phyloP scores from a whole-genome alignment of 2,329 filamentous ascomycete genomes.

The Epicoccum sorghinum region DNA sequence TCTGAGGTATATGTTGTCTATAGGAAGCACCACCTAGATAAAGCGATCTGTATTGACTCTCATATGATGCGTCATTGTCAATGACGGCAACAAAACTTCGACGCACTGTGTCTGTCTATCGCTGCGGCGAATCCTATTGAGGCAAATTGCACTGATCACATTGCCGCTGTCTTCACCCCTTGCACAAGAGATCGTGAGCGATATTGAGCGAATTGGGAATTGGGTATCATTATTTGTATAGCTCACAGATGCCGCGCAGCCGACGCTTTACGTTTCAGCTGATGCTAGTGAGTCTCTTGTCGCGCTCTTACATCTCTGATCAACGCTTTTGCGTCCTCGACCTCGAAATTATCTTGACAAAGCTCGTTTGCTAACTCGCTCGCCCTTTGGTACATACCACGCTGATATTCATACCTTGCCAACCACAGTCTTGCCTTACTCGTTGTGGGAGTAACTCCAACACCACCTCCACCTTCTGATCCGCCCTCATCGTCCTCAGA shows the following conservation, averaged over 20 bases:
- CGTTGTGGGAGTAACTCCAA: conserved; percentile 88
- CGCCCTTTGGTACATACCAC: conserved; percentile 75
- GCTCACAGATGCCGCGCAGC: too few species aligned
- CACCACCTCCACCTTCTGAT: conserved; percentile 61
- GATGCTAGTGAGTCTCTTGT: conserved; percentile 1
- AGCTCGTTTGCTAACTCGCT: conserved; percentile 86
- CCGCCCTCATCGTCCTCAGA: conserved; percentile 46
- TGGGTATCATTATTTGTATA: conserved; percentile 8
- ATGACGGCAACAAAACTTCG: too few species aligned
- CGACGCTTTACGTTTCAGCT: neutral
- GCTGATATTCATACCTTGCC: conserved; percentile 78
- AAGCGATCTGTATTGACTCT: too few species aligned
- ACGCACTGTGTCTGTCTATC: too few species aligned
- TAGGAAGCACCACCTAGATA: too few species aligned
- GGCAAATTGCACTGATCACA: too few species aligned
- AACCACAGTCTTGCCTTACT: conserved; percentile 95
- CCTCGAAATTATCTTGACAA: conserved; percentile 90
- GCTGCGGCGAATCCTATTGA: too few species aligned
- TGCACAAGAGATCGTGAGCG: too few species aligned
- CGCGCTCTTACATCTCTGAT: conserved; percentile 84
- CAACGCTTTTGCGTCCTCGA: conserved; percentile 82
- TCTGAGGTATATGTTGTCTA: too few species aligned
- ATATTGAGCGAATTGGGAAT: neutral
- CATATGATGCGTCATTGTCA: too few species aligned
- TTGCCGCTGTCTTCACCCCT: too few species aligned